Evolutionary conservation across 345 rosid species (phyloP).

Genomic region (Fremontodendron californicum): DNA sequence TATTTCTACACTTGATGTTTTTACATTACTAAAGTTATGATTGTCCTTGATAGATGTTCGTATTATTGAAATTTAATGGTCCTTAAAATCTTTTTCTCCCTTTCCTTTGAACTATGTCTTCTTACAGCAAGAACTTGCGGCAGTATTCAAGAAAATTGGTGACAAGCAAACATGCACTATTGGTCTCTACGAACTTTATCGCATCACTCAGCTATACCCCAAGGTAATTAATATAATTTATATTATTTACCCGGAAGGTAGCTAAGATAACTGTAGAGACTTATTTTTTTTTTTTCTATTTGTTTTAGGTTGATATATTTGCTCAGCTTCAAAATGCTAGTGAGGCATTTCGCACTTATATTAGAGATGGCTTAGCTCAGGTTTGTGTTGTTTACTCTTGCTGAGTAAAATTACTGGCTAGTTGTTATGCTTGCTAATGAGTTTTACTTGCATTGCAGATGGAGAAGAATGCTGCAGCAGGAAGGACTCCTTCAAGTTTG

Average conservation of each 20-base stretch:
- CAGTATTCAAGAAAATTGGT: slow-evolving; percentile 96
- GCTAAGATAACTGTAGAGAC: neutral
- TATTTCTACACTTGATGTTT: neutral
- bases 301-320: slow-evolving; percentile 87
- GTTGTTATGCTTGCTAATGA: neutral
- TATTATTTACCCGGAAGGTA: neutral
- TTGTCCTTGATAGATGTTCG: neutral
- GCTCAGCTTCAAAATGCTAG: slow-evolving; percentile 99
- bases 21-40: neutral
- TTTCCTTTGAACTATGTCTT: neutral
- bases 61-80: neutral
- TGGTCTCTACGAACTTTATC: slow-evolving; percentile 90
- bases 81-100: no score
- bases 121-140: slow-evolving; percentile 94
- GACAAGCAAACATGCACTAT: slow-evolving; percentile 95
- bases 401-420: neutral
- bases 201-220: slow-evolving; percentile 92
- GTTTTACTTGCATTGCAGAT: slow-evolving; percentile 41
- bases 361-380: slow-evolving; percentile 98
- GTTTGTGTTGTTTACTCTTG: slow-evolving; percentile 34
- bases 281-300: slow-evolving; percentile 12
- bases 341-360: slow-evolving; percentile 97
- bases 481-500: slow-evolving; percentile 89
- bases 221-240: slow-evolving; percentile 47
- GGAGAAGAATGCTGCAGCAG: slow-evolving; percentile 97